phyloP scores from a whole-genome alignment of 108 stramenopile genomes.

The Skeletonema marinoi region DNA sequence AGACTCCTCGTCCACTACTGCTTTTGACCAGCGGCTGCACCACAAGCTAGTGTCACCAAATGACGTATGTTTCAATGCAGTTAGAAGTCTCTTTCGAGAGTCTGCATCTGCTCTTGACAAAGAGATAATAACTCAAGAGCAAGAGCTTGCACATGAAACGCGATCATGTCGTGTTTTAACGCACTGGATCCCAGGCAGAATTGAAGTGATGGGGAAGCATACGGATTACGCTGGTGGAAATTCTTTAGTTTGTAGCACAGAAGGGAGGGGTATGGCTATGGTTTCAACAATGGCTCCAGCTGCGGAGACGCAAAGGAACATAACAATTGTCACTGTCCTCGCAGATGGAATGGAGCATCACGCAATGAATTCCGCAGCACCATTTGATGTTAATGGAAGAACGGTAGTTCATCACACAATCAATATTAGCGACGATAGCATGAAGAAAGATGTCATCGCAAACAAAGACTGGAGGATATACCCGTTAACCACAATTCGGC shows the following conservation, averaged over 20 bases:
- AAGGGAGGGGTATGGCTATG: constrained; percentile 29
- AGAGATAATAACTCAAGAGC: neutral
- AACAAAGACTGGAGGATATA: constrained; percentile 24
- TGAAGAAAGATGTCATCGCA: neutral
- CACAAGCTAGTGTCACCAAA: neutral
- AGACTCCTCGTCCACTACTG: neutral
- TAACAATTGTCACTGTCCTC: constrained; percentile 25
- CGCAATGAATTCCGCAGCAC: constrained; percentile 1
- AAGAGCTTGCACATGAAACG: neutral
- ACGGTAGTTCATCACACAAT: constrained; percentile 26
- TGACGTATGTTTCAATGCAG: neutral
- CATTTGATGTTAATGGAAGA: constrained; percentile 16
- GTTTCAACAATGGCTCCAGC: neutral
- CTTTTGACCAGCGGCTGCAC: neutral
- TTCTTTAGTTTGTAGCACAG: constrained; percentile 16
- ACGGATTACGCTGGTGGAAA: constrained; percentile 37
- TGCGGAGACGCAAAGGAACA: neutral
- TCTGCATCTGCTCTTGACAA: neutral
- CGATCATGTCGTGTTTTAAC: neutral
- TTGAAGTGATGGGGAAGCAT: constrained; percentile 41
- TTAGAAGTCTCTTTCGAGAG: neutral
- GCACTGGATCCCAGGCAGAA: constrained; percentile 26
- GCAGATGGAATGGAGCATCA: constrained; percentile 19
- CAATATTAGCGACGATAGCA: neutral
- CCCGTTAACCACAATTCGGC: constrained; percentile 7